Evolutionary conservation across 2,329 filamentous ascomycete genomes (phyloP), one percentile per base, ranked within the genome.

Genomic region (Xylariomycetidae sp.): DNA sequence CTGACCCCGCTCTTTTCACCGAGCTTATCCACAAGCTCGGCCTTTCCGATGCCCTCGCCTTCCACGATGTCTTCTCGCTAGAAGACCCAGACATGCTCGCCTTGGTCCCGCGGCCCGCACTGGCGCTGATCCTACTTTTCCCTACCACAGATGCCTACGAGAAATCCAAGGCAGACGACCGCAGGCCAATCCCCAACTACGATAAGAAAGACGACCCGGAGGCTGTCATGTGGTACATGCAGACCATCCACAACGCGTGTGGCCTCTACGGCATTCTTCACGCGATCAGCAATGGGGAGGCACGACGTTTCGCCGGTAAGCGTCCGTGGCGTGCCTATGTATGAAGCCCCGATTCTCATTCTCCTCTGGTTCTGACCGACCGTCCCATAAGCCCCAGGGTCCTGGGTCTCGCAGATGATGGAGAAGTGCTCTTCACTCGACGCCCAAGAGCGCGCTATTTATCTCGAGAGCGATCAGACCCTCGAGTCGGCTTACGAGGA

Each of bases 171-270:
- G 48, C 56, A 26, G 54, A 17, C 5, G 31, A 39, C 4, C 46
- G 51, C 8, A 29, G 27, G 11, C 20, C n/a, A 3, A 29, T 30
- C 0, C n/a, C 30, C 6, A 34, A 46, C 13, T 48, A 51, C 37
- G 28, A 28, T 22, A 34, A 40, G 2, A 32, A 16, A 17, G 78
- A 78, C 2, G 58, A 69, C 4, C 49, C 57, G 2, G 80, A 85
- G 41, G 68, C 74, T n/a, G 75, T 82, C 0, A 57, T 82, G n/a
- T 86, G 80, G 81, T 85, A 81, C 59, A 80, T 77, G 50, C 80
- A 85, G 51, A 85, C 80, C 0, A 85, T 85, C 50, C 69, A 77
- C 42, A 85, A 86, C 50, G 80, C 82, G 2, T 86, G 81, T 50
- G 81, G 82, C 0, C 63, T 85, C 14, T 83, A 85, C 48, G 82